Evolutionary conservation across 768 basidiomycete species (phyloP).

Genomic region (Termitomyces sp.): DNA sequence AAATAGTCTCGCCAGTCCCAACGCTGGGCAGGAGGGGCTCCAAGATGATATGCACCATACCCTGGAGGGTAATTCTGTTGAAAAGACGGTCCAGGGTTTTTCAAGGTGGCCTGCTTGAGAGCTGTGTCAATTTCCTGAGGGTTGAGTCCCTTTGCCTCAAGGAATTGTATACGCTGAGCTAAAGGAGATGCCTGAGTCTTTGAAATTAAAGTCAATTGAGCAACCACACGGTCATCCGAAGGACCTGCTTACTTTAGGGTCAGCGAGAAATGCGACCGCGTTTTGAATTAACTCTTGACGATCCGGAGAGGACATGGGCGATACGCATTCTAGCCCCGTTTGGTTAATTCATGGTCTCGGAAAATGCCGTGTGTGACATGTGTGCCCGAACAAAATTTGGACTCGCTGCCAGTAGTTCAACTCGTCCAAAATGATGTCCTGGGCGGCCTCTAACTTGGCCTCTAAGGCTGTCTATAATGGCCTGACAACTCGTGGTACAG

Average conservation of each 20-base stretch:
- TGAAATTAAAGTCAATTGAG: slow-evolving; percentile 3
- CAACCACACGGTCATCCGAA: background rate
- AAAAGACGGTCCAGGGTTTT: slow-evolving; percentile 13
- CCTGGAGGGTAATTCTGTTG: slow-evolving; percentile 29
- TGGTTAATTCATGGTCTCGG: slow-evolving; percentile 16
- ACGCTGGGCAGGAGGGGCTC: slow-evolving; percentile 34
- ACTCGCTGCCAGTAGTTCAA: slow-evolving; percentile 7
- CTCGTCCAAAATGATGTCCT: slow-evolving; percentile 39
- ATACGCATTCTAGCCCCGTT: slow-evolving; percentile 13
- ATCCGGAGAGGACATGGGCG: slow-evolving; percentile 35
- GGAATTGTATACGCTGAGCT: slow-evolving; percentile 83
- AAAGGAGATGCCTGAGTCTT: slow-evolving; percentile 77
- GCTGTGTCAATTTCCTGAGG: slow-evolving; percentile 82
- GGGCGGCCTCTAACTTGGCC: slow-evolving; percentile 45
- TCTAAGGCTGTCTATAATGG: slow-evolving; percentile 44
- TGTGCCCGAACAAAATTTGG: slow-evolving; percentile 16
- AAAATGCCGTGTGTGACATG: slow-evolving; percentile 13
- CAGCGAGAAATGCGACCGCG: slow-evolving; percentile 81
- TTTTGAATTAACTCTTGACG: slow-evolving; percentile 72
- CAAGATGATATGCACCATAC: slow-evolving; percentile 37
- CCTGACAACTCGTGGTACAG: slow-evolving; percentile 40
- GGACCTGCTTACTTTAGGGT: slow-evolving; percentile 55
- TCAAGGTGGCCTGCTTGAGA: slow-evolving; percentile 52
- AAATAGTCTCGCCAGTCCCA: slow-evolving; percentile 99
- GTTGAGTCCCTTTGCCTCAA: slow-evolving; percentile 91